phyloP scores from a whole-genome alignment of 2,329 filamentous ascomycete genomes.

The Tolypocladium album region DNA sequence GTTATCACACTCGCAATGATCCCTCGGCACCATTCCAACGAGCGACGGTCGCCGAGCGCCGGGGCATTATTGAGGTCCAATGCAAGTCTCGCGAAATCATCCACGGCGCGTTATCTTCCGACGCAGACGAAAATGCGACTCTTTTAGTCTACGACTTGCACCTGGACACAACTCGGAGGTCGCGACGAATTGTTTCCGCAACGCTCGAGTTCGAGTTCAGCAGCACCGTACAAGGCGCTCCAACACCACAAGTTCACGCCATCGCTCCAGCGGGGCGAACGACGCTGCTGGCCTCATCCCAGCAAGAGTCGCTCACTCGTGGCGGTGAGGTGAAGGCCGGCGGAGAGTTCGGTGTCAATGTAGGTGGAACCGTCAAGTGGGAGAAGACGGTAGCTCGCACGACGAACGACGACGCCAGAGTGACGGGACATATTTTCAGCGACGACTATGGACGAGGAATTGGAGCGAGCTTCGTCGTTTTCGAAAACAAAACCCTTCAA shows the following conservation, averaged over 20 bases:
- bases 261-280: not conserved
- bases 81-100: not conserved
- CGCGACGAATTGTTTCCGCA: not conserved
- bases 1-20: not conserved
- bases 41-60: not conserved
- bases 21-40: not conserved
- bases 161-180: not conserved
- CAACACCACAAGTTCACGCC: not conserved
- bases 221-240: not conserved
- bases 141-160: not conserved
- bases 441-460: not conserved
- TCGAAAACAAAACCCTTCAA: not conserved
- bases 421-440: not conserved
- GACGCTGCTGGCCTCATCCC: not conserved
- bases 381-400: not conserved
- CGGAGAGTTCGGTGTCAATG: not conserved
- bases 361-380: not conserved
- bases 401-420: not conserved
- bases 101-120: not conserved
- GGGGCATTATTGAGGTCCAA: not conserved
- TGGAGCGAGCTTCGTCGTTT: not conserved
- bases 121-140: not conserved
- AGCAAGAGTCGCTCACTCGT: not conserved
- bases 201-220: not conserved
- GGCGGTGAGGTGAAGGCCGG: not conserved